A percentile compares a stretch with the other conserved stretches of the same genome.
phyloP scores from a whole-genome alignment of 257 asterid species.

The Gentiana dahurica region DNA sequence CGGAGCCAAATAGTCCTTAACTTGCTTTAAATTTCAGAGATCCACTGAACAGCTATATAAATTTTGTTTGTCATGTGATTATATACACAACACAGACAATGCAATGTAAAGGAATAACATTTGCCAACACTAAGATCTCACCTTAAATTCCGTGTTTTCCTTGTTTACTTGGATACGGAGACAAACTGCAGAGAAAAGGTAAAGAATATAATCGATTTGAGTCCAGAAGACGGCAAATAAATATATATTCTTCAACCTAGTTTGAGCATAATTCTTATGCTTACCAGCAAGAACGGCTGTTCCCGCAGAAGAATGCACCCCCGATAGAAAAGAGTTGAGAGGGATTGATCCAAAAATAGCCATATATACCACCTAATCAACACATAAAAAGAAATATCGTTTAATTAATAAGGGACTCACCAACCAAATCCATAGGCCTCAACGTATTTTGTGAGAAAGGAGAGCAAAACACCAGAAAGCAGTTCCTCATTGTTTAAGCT shows the following conservation, averaged over 20 bases:
- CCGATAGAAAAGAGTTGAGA: conserved; percentile 64
- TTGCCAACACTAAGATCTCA: conserved; percentile 6
- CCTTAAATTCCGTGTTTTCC: conserved; percentile 90
- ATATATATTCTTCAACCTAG: not conserved
- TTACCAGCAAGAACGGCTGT: conserved; percentile 96
- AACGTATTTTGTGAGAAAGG: not conserved
- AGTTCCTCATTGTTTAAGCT: no score
- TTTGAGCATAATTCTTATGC: conserved; percentile 10
- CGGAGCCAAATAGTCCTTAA: no score
- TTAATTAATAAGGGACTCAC: not conserved
- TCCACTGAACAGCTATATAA: no score
- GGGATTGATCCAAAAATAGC: no score
- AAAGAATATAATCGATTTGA: conserved; percentile 1
- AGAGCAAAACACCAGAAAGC: no score
- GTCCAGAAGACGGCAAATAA: not conserved
- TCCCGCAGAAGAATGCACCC: conserved; percentile 92
- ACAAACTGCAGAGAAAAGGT: conserved; percentile 11
- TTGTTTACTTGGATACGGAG: conserved; percentile 63
- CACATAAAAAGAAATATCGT: not conserved
- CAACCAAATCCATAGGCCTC: no score
- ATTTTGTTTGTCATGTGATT: no score
- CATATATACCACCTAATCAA: no score
- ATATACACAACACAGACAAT: no score
- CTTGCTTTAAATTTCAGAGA: no score
- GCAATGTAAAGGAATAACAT: no score